Evolutionary conservation across 2,329 filamentous ascomycete genomes (phyloP), one percentile per base, ranked within the genome.

Genomic region (Alternaria hordeiaustralica): DNA sequence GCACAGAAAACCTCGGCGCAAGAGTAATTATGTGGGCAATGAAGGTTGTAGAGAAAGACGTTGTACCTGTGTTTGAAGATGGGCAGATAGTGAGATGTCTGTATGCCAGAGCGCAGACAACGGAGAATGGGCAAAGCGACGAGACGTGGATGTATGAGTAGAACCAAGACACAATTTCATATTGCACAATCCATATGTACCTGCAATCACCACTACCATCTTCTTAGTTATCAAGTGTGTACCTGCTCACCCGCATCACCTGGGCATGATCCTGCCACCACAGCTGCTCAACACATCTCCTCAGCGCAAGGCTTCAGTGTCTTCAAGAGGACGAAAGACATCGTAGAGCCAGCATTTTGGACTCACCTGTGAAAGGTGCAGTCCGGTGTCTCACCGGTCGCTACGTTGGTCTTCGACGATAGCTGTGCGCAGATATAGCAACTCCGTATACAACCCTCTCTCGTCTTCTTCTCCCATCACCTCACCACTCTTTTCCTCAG

Each of bases 21-120:
- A 67, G 69, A 49, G 36, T 73, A 11, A 23, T 72, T 3, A 72
- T 72, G 63, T 77, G 74, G 74, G 73, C 63, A 0, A 71, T 73
- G 66, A 54, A 58, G n/a, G 69, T 75, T 25, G 72, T 57, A 12
- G 65, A 69, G 9, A 61, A 33, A 11, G 70, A 71, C 50, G 57
- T 66, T 6, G 25, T 72, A 20, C 46, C 61, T 9, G 58, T 69
- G 4, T 25, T 59, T 13, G 67, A 65, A 11, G 43, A 58, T 15
- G 55, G 45, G 0, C 20, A 21, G 4, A 23, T 55, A 28, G 61
- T 60, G n/a, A 64, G 54, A 21, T 71, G 60, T 53, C 33, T 73
- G 58, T 69, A 58, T 50, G 62, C 65, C 18, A 23, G 20, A 53
- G 18, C 23, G 5, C 41, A 49, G 57, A 43, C 15, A n/a, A 23